Percentiles rank a stretch among this genome's conserved stretches.
phyloP scores from a whole-genome alignment of 2,329 filamentous ascomycete species.

The Periconia sp. region DNA sequence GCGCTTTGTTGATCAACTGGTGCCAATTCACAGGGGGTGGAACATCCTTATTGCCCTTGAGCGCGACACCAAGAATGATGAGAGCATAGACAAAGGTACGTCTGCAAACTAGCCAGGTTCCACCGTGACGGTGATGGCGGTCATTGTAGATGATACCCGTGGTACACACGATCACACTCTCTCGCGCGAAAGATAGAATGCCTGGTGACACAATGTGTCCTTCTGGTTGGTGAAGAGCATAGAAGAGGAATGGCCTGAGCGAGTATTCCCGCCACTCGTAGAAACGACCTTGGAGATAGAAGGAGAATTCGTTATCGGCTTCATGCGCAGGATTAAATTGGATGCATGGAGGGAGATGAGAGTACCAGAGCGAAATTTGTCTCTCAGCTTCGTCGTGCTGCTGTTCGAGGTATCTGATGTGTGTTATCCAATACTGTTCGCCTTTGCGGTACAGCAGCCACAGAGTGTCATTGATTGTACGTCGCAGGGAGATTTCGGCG shows the following conservation, averaged over 20 bases:
- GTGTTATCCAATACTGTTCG: conserved; percentile 6
- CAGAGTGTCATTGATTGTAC: conserved; percentile 7
- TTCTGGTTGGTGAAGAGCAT: conserved; percentile 3
- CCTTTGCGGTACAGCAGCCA: conserved; percentile 11
- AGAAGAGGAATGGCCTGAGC: conserved; percentile 8
- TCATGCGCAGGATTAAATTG: not conserved
- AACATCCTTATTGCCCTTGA: not conserved
- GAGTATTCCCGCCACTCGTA: conserved; percentile 6
- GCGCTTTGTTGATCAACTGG: not conserved
- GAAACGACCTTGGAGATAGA: conserved; percentile 11
- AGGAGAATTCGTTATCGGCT: conserved; percentile 8
- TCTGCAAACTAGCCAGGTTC: conserved; percentile 8
- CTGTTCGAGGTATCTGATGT: conserved; percentile 1
- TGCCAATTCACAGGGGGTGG: conserved; percentile 6
- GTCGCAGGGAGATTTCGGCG: conserved; percentile 7
- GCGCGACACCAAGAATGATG: conserved; percentile 3
- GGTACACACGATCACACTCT: conserved; percentile 2
- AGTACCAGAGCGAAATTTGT: conserved; percentile 10
- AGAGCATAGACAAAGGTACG: conserved; percentile 6
- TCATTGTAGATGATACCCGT: conserved; percentile 1
- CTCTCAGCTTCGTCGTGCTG: conserved; percentile 7
- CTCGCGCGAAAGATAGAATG: conserved; percentile 1
- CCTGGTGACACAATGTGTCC: not conserved
- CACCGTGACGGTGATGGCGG: conserved; percentile 9
- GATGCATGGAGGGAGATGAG: conserved; percentile 9